These are phyloP conservation scores for Apiospora kogelbergensis DNA, from an alignment of 2,329 filamentous ascomycete genomes.

Conservation along the genomic window DNA sequence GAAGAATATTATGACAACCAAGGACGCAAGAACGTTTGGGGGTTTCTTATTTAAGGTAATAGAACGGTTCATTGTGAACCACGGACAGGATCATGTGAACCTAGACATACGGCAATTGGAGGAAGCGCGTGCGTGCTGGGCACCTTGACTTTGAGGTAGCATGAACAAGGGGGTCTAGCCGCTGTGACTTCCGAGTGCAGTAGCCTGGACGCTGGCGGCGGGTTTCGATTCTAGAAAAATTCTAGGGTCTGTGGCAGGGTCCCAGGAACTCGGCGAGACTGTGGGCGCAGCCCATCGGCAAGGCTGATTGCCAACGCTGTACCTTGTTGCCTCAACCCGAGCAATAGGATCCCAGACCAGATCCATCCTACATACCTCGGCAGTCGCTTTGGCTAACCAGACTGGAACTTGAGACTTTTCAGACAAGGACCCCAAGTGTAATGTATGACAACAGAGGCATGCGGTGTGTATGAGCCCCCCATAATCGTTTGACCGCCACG, in stretches of 20 bases:
- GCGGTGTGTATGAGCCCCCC: not conserved
- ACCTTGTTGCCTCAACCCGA: not conserved
- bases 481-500: not conserved
- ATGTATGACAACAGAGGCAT: not conserved
- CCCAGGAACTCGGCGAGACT: slow-evolving; percentile 4
- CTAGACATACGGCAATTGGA: not conserved
- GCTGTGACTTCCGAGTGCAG: not conserved
- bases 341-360: not conserved
- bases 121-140: not conserved
- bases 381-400: not conserved
- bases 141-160: not conserved
- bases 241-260: not conserved
- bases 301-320: not conserved
- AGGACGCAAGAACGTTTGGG: not conserved
- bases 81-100: not conserved
- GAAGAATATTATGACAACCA: not conserved
- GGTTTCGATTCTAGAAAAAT: slow-evolving; percentile 2
- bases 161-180: not conserved
- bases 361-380: not conserved
- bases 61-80: not conserved
- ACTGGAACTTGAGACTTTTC: not conserved
- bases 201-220: not conserved
- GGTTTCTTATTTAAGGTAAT: not conserved
- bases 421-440: not conserved
- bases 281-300: slow-evolving; percentile 4